Conservation (phyloP, 306 rosid species). For the Pachyrhizus erosus region DNA sequence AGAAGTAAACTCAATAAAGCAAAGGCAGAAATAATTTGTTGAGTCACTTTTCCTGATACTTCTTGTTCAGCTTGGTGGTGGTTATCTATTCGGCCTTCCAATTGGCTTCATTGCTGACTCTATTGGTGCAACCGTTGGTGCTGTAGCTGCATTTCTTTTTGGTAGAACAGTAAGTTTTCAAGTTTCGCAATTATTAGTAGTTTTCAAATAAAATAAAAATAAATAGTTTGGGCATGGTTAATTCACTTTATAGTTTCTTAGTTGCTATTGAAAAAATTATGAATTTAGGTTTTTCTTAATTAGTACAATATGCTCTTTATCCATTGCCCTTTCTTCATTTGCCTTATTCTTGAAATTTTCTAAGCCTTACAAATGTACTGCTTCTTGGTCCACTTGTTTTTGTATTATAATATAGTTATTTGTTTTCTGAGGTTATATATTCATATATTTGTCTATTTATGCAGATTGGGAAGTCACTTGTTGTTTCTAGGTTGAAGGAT, state of each 20-base stretch:
- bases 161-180: slow-evolving; percentile 81
- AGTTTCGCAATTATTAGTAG: not conserved
- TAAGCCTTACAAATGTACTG: slow-evolving; percentile 8
- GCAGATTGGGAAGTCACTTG: slow-evolving; percentile 82
- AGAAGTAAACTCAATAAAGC: not conserved
- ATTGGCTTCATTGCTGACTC: slow-evolving; percentile 87
- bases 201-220: not conserved
- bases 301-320: slow-evolving; percentile 12
- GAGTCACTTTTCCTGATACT: slow-evolving; percentile 15
- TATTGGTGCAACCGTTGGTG: slow-evolving; percentile 83
- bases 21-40: not conserved
- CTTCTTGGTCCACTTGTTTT: slow-evolving; percentile 24
- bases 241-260: not conserved
- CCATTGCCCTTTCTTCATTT: slow-evolving; percentile 5
- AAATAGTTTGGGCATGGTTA: not conserved
- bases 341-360: slow-evolving; percentile 3
- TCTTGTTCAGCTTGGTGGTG: slow-evolving; percentile 87
- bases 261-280: slow-evolving; percentile 2
- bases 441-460: slow-evolving; percentile 38
- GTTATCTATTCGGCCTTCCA: slow-evolving; percentile 90
- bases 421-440: slow-evolving; percentile 33
- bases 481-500: slow-evolving; percentile 85
- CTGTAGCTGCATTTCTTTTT: slow-evolving; percentile 83
- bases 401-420: not conserved
- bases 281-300: not conserved